These are phyloP conservation scores for Chlorella sp. DNA, from an alignment of 139 green algal genomes.

Conservation along the genomic window DNA sequence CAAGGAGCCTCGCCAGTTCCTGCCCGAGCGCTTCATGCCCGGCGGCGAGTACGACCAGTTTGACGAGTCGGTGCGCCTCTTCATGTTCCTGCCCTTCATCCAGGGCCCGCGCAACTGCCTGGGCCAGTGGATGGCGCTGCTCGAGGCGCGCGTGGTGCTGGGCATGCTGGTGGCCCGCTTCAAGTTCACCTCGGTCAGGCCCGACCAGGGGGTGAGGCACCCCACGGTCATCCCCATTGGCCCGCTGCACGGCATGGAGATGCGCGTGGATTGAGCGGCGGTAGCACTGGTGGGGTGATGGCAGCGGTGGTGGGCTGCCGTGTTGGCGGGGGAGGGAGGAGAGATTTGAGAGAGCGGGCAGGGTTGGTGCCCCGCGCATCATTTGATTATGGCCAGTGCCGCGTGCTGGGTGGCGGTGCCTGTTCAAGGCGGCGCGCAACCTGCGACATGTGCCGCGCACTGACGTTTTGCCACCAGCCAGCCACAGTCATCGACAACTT, in stretches of 20 bases:
- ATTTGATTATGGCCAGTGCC: too few species aligned
- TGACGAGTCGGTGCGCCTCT: slow-evolving; percentile 62
- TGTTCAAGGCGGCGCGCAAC: too few species aligned
- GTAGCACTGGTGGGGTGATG: too few species aligned
- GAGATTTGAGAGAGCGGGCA: background rate
- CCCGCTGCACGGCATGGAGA: slow-evolving; percentile 59
- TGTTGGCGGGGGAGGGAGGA: too few species aligned
- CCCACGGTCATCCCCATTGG: slow-evolving; percentile 73
- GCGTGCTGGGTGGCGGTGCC: too few species aligned
- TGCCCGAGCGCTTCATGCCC: slow-evolving; percentile 81
- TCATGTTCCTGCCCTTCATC: slow-evolving; percentile 95
- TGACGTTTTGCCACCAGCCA: too few species aligned
- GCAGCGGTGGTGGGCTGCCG: too few species aligned
- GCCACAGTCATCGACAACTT: too few species aligned
- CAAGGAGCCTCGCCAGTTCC: slow-evolving; percentile 63
- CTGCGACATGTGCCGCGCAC: too few species aligned
- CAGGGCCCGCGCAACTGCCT: slow-evolving; percentile 89
- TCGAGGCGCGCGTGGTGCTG: slow-evolving; percentile 86
- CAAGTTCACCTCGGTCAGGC: slow-evolving; percentile 48
- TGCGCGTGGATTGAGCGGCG: slow-evolving; percentile 51
- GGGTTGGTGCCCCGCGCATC: background rate
- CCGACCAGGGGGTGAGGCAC: slow-evolving; percentile 28
- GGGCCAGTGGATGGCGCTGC: slow-evolving; percentile 74
- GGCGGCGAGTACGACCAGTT: slow-evolving; percentile 82
- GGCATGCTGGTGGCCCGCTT: slow-evolving; percentile 67